These are phyloP conservation scores for Gracilaria domingensis DNA, from an alignment of 23 red algal species.

Conservation along the genomic window DNA sequence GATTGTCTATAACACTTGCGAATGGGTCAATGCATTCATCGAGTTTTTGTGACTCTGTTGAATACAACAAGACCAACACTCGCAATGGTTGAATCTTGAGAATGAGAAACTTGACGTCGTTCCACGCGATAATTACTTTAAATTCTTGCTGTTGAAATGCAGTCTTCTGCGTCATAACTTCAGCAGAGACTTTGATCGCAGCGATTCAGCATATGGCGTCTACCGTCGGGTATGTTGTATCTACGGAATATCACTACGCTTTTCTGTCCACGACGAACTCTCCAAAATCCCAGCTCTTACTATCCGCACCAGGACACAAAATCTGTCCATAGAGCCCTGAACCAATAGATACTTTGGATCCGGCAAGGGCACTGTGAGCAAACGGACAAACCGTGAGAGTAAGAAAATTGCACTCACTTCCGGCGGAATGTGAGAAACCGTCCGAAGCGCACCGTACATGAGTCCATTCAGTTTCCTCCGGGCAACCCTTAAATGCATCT, in stretches of 20 bases:
- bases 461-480: constrained; percentile 7
- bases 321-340: not conserved
- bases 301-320: constrained; percentile 15
- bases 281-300: constrained; percentile 45
- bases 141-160: constrained; percentile 1
- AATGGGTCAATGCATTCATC: constrained; percentile 40
- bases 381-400: not conserved
- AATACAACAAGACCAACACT: constrained; percentile 29
- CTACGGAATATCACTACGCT: constrained; percentile 4
- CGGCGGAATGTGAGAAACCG: not conserved
- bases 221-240: not conserved
- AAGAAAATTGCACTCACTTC: constrained; percentile 8
- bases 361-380: not conserved
- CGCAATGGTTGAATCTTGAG: constrained; percentile 46
- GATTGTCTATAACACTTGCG: constrained; percentile 13
- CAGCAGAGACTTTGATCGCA: not conserved
- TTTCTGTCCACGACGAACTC: constrained; percentile 21
- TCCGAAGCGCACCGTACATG: not conserved
- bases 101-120: not conserved
- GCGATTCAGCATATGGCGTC: not conserved
- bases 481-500: not conserved
- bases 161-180: not conserved
- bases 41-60: not conserved
- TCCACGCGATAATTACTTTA: not conserved
- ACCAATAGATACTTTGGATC: not conserved